Evolutionary conservation across 192 early-diverging fungal genomes (phyloP).

Genomic region (Irineochytrium annulatum): DNA sequence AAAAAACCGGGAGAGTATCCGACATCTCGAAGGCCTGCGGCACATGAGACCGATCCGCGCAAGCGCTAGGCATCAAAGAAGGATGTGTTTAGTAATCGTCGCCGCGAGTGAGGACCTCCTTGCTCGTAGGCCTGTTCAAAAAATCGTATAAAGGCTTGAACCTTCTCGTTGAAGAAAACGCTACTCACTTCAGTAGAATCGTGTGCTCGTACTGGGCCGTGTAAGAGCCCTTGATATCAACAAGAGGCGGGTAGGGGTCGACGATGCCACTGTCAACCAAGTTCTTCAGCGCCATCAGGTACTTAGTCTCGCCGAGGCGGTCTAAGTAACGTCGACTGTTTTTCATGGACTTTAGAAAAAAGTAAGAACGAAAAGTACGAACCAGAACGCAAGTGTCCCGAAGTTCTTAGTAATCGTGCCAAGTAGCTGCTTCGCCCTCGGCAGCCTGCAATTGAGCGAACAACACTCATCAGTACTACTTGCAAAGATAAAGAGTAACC

Average conservation of each 20-base stretch:
- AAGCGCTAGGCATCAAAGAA: slow-evolving; percentile 1
- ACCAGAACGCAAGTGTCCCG: slow-evolving; percentile 91
- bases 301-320: slow-evolving; percentile 86
- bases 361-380: slow-evolving; percentile 12
- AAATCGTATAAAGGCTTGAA: slow-evolving; percentile 2
- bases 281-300: slow-evolving; percentile 78
- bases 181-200: slow-evolving; percentile 76
- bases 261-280: slow-evolving; percentile 83
- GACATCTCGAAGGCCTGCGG: too few relatives aligned
- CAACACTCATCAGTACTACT: background rate
- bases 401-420: slow-evolving; percentile 83
- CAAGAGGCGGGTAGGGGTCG: slow-evolving; percentile 81
- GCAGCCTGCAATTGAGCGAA: slow-evolving; percentile 40
- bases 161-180: background rate
- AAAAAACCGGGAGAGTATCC: too few relatives aligned
- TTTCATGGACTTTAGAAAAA: slow-evolving; percentile 3
- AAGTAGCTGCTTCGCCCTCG: slow-evolving; percentile 71
- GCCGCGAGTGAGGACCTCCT: slow-evolving; percentile 74
- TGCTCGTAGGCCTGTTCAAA: slow-evolving; percentile 43
- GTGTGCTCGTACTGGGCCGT: slow-evolving; percentile 99
- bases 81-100: slow-evolving; percentile 58
- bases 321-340: slow-evolving; percentile 82
- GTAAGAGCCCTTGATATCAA: slow-evolving; percentile 78
- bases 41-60: too few relatives aligned
- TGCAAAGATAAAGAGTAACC: background rate